Conservation (phyloP, 2,329 filamentous ascomycete genomes). For the Monilinia polystroma region DNA sequence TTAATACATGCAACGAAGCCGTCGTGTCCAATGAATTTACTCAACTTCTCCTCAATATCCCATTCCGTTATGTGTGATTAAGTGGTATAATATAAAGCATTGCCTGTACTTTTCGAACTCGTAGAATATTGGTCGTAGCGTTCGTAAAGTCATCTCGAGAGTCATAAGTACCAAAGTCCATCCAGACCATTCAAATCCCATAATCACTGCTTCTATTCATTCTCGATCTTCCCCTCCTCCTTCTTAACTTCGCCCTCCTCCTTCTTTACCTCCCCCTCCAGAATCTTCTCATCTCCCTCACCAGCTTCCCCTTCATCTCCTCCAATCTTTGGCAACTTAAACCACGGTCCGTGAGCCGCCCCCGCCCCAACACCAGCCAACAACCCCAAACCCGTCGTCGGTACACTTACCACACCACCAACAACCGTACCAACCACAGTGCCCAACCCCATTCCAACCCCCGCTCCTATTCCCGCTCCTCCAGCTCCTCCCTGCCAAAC, state of each 20-base stretch:
- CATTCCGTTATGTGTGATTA: not conserved
- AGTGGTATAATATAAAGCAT: slow-evolving; percentile 8
- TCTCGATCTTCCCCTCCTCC: slow-evolving; percentile 7
- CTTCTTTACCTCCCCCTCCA: not conserved
- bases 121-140: not conserved
- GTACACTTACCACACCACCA: slow-evolving; percentile 28
- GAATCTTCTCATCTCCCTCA: slow-evolving; percentile 20
- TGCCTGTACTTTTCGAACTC: not conserved
- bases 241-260: not conserved
- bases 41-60: no score
- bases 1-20: not conserved
- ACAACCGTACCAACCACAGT: slow-evolving; percentile 28
- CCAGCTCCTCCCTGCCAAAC: slow-evolving; percentile 34
- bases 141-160: not conserved
- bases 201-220: not conserved
- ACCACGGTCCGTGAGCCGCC: slow-evolving; percentile 34
- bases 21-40: not conserved
- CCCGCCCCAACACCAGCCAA: slow-evolving; percentile 29
- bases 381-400: slow-evolving; percentile 30
- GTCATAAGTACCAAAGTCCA: not conserved
- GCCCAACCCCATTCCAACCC: slow-evolving; percentile 30
- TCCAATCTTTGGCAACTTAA: slow-evolving; percentile 26
- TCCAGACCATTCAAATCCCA: not conserved
- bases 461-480: slow-evolving; percentile 32
- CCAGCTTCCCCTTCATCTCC: slow-evolving; percentile 17